Conservation (phyloP, 2,329 filamentous ascomycete genomes). For the Acrocalymma vagum region DNA sequence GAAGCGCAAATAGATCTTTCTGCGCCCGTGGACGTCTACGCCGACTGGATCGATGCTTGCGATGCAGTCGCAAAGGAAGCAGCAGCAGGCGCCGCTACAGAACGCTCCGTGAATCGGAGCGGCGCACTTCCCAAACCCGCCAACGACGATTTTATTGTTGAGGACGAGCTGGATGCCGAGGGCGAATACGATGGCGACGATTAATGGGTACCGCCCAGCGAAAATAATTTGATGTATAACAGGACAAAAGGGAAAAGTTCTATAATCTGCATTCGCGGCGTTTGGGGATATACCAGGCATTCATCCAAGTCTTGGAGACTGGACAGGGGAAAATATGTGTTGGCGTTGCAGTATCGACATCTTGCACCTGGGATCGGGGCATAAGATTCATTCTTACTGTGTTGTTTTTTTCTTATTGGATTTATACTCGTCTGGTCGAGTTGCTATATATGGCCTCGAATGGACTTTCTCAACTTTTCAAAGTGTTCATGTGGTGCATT, state of each 20-base stretch:
- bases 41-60: constrained; percentile 98
- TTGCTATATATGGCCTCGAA: no score
- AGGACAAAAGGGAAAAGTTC: constrained; percentile 13
- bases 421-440: no score
- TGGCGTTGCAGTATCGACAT: no score
- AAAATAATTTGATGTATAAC: constrained; percentile 17
- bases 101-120: constrained; percentile 34
- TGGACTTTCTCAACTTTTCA: no score
- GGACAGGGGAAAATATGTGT: not conserved
- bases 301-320: not conserved
- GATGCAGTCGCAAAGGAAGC: constrained; percentile 74
- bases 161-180: constrained; percentile 50
- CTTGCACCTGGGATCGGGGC: no score
- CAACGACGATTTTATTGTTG: constrained; percentile 47
- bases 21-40: constrained; percentile 92
- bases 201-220: constrained; percentile 6
- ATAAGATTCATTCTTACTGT: no score
- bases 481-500: no score
- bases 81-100: constrained; percentile 48
- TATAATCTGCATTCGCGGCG: constrained; percentile 30
- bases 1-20: constrained; percentile 77
- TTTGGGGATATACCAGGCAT: constrained; percentile 31
- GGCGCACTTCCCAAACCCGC: constrained; percentile 31
- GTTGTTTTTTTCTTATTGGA: no score
- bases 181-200: constrained; percentile 43